Base-by-base conservation (phyloP, 768 basidiomycete genomes). In the Boletus bicolor region DNA sequence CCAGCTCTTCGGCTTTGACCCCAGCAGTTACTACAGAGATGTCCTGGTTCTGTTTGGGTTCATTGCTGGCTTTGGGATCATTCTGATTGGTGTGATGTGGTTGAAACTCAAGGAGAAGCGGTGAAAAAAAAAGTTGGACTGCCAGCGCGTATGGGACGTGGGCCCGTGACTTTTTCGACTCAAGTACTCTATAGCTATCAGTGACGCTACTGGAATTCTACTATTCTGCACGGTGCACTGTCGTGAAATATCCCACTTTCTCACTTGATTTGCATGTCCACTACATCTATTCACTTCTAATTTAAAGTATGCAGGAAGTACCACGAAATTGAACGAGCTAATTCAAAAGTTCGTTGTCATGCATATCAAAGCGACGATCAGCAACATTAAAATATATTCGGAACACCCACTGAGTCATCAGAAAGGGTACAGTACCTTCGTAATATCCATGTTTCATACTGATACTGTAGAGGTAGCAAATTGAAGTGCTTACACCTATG, bases 21-120 rank as follows among this genome's bases (percentile, higher is more conserved):
- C 76, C 48, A 82, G 83, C 59, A 86, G 89, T 60, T 98, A 95
- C 68, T 97, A 96, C 68, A 79, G 93, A 50, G 91, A 96, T 65
- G 89, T 97, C 7, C 76, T 97, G 28, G 86, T 96, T 43, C 67
- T 92, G 50, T 93, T 94, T 61, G 94, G 82, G 0, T 97, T 87
- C 68, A 89, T 94, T 53, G 86, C 82, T 1, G 92, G 86, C 2
- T 93, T 93, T 62, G 89, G 81, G 0, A 44, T 87, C 8, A 71
- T 81, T 4, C 82, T 95, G n/a, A 83, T 93, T 54, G 78, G 76
- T 12, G 75, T 87, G 24, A 92, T 97, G 3, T 91, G 89, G 82
- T 76, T 85, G 62, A 82, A 80, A 60, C 81, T 96, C 43, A 77
- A 85, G 53, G 94, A 96, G 73, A 78, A 83, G 60, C 81, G 91